Evolutionary conservation across 73 alveolate species (phyloP), one percentile per base, ranked within the genome.

Genomic region (Paramecium sexaurelia): DNA sequence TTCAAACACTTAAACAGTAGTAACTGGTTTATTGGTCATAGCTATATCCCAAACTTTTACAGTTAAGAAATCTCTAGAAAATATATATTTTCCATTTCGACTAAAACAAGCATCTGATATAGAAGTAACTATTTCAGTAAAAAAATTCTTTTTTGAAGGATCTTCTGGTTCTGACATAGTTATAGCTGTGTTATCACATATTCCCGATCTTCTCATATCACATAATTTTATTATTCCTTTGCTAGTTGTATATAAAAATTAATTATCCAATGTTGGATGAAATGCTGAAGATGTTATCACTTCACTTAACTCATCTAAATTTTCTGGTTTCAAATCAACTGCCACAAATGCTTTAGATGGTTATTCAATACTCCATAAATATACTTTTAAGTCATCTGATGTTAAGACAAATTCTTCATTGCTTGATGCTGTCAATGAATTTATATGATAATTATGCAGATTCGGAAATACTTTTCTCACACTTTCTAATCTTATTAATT

Each of bases 1-100:
- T 55, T 95, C 98, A 29, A 90, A 86, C 11, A 93, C 97, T n/a
- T 75, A 56, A 67, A 92, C 82, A 19, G 95, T 88, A 37, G 84
- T 85, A 24, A 95, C 86, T 0, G 98, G 98, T 91, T 87, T 73
- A 37, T 88, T 91, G 36, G 93, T 39, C 91, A 92, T 95, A 0
- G 97, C 91, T 11, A 94, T 91, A 83, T 95, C 98, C 98, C 98
- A 95, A 2, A 95, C 88, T 69, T 95, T 84, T 3, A 92, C 96
- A 19, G 95, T 93, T 33, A 95, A 84, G 78, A 94, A 95, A 84
- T 95, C 97, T 92, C 98, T 92, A 36, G 96, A 69, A 92, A 85
- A 94, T 35, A 95, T 84, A 83, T 84, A 84, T 56, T 94, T 92
- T 11, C 94, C 93, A 33, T 94, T 91, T 32, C 91, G 92, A 35